Base-by-base conservation (phyloP, 768 basidiomycete species). In the Rhodocollybia butyracea region DNA sequence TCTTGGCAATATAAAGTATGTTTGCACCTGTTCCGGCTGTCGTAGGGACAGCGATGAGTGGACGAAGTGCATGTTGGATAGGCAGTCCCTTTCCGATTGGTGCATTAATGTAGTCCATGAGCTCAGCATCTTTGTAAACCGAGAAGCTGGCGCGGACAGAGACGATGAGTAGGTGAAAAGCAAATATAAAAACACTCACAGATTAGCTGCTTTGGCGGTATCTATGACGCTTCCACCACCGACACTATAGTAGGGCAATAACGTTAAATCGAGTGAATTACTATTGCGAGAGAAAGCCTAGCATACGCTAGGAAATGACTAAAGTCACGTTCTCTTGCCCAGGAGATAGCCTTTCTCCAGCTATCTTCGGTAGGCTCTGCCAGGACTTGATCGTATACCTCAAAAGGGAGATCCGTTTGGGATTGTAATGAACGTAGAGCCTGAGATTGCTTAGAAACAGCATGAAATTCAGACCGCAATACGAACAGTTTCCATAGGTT, bases 101-200 rank as follows among this genome's bases (percentile, higher is more conserved):
- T 1, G 96, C 94, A 66, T 98, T 98, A 70, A 98, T 91, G 68
- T 96, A 98, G 68, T 98, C 96, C 75, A 94, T 89, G 10, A 98
- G 74, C 65, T 97, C 91, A 1, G 91, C 83, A 59, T 98, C 92
- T 61, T 88, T 88, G 77, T 98, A 98, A 11, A 91, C 91, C 0
- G 89, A 80, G 70, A 94, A 95, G 56, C 90, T 92, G 58, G 10
- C 34, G 5, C n/a, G 21, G 15, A 32, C 27, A 39, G 5, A 36
- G 34, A 5, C 22, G 48, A 21, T 21, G 36, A 54, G 48, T 38
- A 66, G 39, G 59, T 19, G 55, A 41, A 7, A 31, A 19, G 22
- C 15, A 12, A 34, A 36, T 13, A 5, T 45, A 39, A 21, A 24
- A 46, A 12, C 17, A 63, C 79, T 50, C 66, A 91, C 83, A 98